phyloP scores from a whole-genome alignment of 192 early-diverging fungal genomes.

The Coemansia sp. region DNA sequence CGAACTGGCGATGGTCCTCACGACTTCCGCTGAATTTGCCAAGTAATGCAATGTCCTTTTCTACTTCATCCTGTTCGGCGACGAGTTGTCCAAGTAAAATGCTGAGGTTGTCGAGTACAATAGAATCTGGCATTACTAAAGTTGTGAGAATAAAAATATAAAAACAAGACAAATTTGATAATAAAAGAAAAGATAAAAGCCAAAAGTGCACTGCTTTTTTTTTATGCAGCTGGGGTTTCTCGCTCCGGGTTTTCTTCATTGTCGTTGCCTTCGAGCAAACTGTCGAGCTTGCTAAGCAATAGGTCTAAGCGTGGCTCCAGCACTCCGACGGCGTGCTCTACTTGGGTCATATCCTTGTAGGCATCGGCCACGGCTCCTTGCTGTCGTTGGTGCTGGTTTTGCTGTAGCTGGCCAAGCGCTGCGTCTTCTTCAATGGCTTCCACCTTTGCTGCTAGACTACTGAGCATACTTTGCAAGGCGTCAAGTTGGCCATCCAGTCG shows the following conservation, averaged over 20 bases:
- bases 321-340: conserved; percentile 26
- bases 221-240: background rate
- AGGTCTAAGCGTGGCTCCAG: conserved; percentile 37
- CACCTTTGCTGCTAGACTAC: conserved; percentile 17
- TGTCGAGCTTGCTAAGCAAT: conserved; percentile 35
- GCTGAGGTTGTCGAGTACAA: conserved; percentile 6
- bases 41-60: conserved; percentile 29
- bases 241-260: background rate
- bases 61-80: conserved; percentile 35
- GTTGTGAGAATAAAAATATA: conserved; percentile 3
- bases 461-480: conserved; percentile 25
- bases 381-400: background rate
- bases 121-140: background rate
- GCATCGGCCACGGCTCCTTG: conserved; percentile 28
- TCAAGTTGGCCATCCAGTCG: conserved; percentile 16
- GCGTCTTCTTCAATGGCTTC: conserved; percentile 20
- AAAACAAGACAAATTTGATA: background rate
- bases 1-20: conserved; percentile 34
- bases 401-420: background rate
- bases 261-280: conserved; percentile 20
- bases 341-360: conserved; percentile 28
- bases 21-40: conserved; percentile 37
- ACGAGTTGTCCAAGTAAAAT: conserved; percentile 19
- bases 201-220: background rate
- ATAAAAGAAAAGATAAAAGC: background rate